Evolutionary conservation across 208 protist genomes (phyloP).

Genomic region (Phytomonas sp.): DNA sequence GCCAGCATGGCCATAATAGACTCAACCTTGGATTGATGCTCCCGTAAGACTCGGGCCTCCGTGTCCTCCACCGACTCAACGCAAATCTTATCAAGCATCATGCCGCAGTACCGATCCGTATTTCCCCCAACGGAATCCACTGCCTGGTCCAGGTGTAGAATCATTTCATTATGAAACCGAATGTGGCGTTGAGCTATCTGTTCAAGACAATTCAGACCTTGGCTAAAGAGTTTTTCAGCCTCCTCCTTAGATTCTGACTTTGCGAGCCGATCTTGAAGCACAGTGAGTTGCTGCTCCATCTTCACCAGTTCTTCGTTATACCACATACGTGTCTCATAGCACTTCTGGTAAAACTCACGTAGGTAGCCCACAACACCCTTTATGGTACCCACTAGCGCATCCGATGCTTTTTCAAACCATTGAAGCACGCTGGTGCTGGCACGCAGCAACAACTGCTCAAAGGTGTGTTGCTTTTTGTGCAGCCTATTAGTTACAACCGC

Average conservation of each 20-base stretch:
- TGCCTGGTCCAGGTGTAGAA: slow-evolving; percentile 20
- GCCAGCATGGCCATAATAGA: not conserved
- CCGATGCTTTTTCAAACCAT: slow-evolving; percentile 48
- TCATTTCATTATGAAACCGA: slow-evolving; percentile 39
- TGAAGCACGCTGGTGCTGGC: slow-evolving; percentile 42
- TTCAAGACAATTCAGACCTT: slow-evolving; percentile 46
- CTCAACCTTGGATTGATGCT: slow-evolving; percentile 1
- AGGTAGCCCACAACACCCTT: slow-evolving; percentile 27
- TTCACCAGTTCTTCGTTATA: slow-evolving; percentile 44
- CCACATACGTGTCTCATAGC: slow-evolving; percentile 49
- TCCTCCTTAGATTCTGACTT: slow-evolving; percentile 35
- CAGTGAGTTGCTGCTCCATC: slow-evolving; percentile 42
- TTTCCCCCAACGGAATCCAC: slow-evolving; percentile 14
- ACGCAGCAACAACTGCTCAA: slow-evolving; percentile 32
- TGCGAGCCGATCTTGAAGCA: slow-evolving; percentile 25
- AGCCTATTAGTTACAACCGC: slow-evolving; percentile 28
- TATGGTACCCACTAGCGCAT: slow-evolving; percentile 31
- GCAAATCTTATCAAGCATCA: slow-evolving; percentile 15
- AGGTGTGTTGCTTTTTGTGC: slow-evolving; percentile 23
- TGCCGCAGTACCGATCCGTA: slow-evolving; percentile 15
- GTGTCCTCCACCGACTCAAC: slow-evolving; percentile 6
- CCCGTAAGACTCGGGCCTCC: not conserved
- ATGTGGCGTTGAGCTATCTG: slow-evolving; percentile 46
- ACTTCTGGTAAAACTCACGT: slow-evolving; percentile 41
- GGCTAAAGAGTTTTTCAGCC: slow-evolving; percentile 50